Evolutionary conservation across 2,329 filamentous ascomycete species (phyloP).

Genomic region (Boeremia exigua): DNA sequence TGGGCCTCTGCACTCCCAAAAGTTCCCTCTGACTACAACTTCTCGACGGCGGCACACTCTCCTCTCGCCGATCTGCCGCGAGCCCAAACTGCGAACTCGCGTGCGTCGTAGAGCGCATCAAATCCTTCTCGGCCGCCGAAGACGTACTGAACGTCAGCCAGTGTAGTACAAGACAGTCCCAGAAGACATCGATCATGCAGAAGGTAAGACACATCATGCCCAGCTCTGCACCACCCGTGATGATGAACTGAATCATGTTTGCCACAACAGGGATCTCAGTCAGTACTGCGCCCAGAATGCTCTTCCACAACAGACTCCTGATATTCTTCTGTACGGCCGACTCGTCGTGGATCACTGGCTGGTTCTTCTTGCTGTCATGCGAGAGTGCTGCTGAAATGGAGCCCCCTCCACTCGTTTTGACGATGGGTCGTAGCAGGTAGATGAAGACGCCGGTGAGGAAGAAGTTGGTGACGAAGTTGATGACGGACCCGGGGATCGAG

Average conservation of each 20-base stretch:
- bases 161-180: conserved; percentile 25
- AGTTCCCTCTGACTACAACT: neutral
- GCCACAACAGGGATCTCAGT: conserved; percentile 47
- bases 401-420: conserved; percentile 7
- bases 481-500: conserved; percentile 44
- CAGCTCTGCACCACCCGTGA: conserved; percentile 39
- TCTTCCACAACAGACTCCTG: conserved; percentile 34
- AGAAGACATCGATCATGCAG: conserved; percentile 44
- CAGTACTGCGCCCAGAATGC: conserved; percentile 38
- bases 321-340: conserved; percentile 28
- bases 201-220: conserved; percentile 49
- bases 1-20: neutral
- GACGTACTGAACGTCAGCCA: conserved; percentile 29
- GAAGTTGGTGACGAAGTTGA: conserved; percentile 45
- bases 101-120: conserved; percentile 12
- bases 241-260: conserved; percentile 46
- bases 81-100: conserved; percentile 2
- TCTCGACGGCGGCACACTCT: conserved; percentile 1
- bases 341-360: neutral
- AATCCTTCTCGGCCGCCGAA: conserved; percentile 11
- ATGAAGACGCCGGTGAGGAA: conserved; percentile 47
- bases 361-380: conserved; percentile 3
- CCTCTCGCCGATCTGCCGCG: conserved; percentile 1
- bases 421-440: conserved; percentile 38
- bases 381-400: conserved; percentile 3